These are phyloP conservation scores for Amaranthus palmeri DNA, from an alignment of 148 eudicot species.

Conservation along the genomic window DNA sequence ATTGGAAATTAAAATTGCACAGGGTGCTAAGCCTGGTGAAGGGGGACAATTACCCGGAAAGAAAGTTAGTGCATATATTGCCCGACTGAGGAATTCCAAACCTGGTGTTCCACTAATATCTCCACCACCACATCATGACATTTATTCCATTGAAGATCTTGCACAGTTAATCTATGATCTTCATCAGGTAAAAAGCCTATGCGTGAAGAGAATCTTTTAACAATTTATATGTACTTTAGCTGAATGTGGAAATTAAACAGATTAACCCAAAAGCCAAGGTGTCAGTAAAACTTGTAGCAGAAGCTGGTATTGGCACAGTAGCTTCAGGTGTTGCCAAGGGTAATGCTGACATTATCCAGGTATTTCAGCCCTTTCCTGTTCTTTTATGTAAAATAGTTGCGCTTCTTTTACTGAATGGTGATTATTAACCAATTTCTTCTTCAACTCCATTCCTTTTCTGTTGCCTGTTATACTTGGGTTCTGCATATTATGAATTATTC, in stretches of 20 bases:
- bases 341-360: conserved; percentile 98
- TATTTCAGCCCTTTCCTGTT: conserved; percentile 16
- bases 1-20: conserved; percentile 94
- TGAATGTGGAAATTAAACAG: conserved; percentile 38
- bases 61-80: conserved; percentile 99
- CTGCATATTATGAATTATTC: background rate
- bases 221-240: conserved; percentile 8
- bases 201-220: background rate
- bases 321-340: conserved; percentile 99
- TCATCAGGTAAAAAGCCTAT: conserved; percentile 65
- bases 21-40: conserved; percentile 99
- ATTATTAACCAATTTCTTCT: background rate
- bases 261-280: conserved; percentile 98
- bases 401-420: background rate
- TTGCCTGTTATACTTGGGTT: background rate
- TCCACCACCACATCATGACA: conserved; percentile 99
- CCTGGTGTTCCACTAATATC: conserved; percentile 99
- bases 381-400: background rate
- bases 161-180: conserved; percentile 96
- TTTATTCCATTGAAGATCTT: conserved; percentile 98
- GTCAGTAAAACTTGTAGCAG: conserved; percentile 98
- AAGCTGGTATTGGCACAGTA: conserved; percentile 99
- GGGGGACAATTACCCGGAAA: conserved; percentile 99
- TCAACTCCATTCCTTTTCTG: background rate
- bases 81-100: conserved; percentile 92